Base-by-base conservation (phyloP, 1,284 basidiomycete genomes). In the Ganoderma leucocontextum region DNA sequence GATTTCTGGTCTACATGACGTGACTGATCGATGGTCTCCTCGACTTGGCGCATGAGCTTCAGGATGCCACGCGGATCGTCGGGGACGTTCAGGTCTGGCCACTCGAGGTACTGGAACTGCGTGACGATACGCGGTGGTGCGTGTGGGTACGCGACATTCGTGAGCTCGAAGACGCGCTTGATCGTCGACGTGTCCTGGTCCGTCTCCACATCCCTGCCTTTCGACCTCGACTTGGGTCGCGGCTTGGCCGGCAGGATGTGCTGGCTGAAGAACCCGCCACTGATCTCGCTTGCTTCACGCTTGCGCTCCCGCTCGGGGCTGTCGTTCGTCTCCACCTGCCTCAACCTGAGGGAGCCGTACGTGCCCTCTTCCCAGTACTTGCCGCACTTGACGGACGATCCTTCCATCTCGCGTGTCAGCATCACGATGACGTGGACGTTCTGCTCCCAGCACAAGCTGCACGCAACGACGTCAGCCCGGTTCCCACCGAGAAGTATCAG, bases 31-130 rank as follows among this genome's bases (percentile, higher is more conserved):
- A 89, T 86, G 61, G 89, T 85, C 41, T 86, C 86, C 67, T 89
- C 85, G 33, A 89, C 87, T 65, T 88, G 83, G 39, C 80, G 78
- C 72, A 97, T 87, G 41, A 98, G 85, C 5, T 86, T 82, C 53
- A 97, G 80, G 35, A 98, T 82, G 4, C 91, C 91, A 5, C 86
- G 82, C 0, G 95, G 90, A 67, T 94, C 89, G 10, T 92, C 90
- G 1, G 96, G 96, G 2, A 98, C 95, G 77, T 96, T 96, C 82
- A 97, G 92, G 76, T 98, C 96, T 2, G 95, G 95, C 96, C 96
- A 98, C 39, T 91, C 91, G 60, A 96, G 85, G 76, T 95, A 97
- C 78, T 98, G 96, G 59, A 97, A 82, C 76, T 98, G 96, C 1
- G 89, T 86, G 15, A 95, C 83, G 68, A 82, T 85, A 19, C 94